Evolutionary conservation across 2,329 filamentous ascomycete genomes (phyloP), one percentile per base, ranked within the genome.

Genomic region (Amauroascus niger): DNA sequence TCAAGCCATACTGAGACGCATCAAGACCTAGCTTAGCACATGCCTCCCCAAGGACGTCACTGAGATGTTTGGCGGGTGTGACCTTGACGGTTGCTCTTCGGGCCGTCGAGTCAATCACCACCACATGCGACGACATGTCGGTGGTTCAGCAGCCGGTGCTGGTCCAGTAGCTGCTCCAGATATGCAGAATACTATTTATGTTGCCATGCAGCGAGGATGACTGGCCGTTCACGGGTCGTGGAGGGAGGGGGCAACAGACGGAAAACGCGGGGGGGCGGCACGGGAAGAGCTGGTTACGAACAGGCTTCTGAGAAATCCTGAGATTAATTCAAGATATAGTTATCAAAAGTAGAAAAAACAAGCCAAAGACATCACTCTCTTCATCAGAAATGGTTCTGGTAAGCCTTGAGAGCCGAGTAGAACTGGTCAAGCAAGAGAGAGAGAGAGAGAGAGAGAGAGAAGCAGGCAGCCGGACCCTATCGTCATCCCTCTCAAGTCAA

Each of bases 31-130:
- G 80, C 73, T 91, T 95, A 61, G 77, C 76, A 68, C 91, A 97
- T 44, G 91, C 91, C 69, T 97, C 86, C 57, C 88, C 81, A 16
- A 95, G 77, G 1, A 98, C 80, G 65, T 96, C 90, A 55, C 85
- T 85, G 61, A 98, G 74, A 62, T 88, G 86, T 59, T 84, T 95
- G 53, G 79, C 79, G 0, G 89, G 88, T 0, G 79, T 85, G 53
- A 93, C 90, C 70, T 95, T 95, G 69, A 98, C 77, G 40, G 81
- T 86, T 49, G 83, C 80, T 62, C 88, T 81, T 61, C 86, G 83
- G 61, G 90, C 79, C 61, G 87, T 83, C 37, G 85, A 82, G 67
- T 91, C 84, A 60, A 95, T 83, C 51, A 97, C 88, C 62, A 90
- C 85, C 55, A 97, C 88, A 67, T 93, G 86, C 51, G 89, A 86